These are phyloP conservation scores for Penicillium sp. DNA, from an alignment of 2,329 filamentous ascomycete species.

Conservation along the genomic window DNA sequence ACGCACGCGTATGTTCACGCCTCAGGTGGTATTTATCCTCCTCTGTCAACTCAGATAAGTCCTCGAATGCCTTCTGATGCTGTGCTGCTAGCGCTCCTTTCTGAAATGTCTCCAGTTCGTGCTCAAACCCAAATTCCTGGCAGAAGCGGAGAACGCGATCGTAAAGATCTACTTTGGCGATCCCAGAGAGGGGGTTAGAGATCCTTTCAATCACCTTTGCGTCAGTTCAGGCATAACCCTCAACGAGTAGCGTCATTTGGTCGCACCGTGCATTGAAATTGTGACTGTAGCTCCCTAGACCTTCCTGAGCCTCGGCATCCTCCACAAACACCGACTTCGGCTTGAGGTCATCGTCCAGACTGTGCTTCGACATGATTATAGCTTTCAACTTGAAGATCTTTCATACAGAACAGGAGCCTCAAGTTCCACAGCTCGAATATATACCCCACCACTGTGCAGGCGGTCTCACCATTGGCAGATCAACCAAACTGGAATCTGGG, in stretches of 20 bases:
- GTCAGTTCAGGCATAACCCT: background rate
- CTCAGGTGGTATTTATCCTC: slow-evolving; percentile 40
- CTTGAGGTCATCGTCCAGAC: slow-evolving; percentile 14
- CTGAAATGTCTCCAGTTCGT: slow-evolving; percentile 35
- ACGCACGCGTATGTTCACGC: slow-evolving; percentile 13
- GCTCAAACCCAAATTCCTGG: slow-evolving; percentile 37
- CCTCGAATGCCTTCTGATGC: slow-evolving; percentile 32
- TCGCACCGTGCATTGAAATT: slow-evolving; percentile 21
- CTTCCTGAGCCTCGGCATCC: slow-evolving; percentile 18
- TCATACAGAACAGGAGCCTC: background rate
- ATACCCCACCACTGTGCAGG: slow-evolving; percentile 10
- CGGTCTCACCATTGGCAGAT: slow-evolving; percentile 10
- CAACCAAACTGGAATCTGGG: slow-evolving; percentile 13
- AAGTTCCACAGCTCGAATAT: slow-evolving; percentile 7
- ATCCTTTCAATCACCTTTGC: slow-evolving; percentile 16
- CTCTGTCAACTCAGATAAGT: slow-evolving; percentile 35
- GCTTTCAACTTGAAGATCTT: background rate
- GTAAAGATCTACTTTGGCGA: slow-evolving; percentile 22
- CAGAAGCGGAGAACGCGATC: slow-evolving; percentile 46
- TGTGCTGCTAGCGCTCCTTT: slow-evolving; percentile 35
- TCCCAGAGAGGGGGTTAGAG: slow-evolving; percentile 28
- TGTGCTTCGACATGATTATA: slow-evolving; percentile 17
- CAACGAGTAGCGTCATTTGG: background rate
- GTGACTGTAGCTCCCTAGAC: slow-evolving; percentile 16
- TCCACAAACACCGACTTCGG: slow-evolving; percentile 17